Conservation (phyloP, 495 filamentous ascomycete genomes). For the Podospora fimiseda region DNA sequence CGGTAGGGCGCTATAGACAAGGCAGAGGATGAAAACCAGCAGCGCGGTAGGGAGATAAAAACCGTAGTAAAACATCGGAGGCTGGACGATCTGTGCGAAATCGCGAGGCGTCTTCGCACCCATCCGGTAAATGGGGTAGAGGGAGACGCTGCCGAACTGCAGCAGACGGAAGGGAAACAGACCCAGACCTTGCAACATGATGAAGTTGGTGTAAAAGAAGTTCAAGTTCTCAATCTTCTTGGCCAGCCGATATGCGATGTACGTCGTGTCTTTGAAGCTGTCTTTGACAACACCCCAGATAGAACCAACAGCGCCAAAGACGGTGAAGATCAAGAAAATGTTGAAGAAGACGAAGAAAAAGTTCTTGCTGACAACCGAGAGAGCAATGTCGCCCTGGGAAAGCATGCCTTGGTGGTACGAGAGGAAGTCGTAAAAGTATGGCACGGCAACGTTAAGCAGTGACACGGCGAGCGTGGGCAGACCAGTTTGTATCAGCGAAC, state of each 20-base stretch:
- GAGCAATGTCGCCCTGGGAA: constrained; percentile 88
- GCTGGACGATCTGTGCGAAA: constrained; percentile 74
- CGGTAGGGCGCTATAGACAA: constrained; percentile 87
- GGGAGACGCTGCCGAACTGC: constrained; percentile 75
- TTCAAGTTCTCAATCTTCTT: constrained; percentile 63
- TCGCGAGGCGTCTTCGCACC: constrained; percentile 87
- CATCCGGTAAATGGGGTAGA: constrained; percentile 76
- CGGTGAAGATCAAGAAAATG: constrained; percentile 89
- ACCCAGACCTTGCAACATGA: constrained; percentile 87
- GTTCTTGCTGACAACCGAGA: constrained; percentile 94
- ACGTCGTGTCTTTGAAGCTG: constrained; percentile 67
- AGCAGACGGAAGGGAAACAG: constrained; percentile 89
- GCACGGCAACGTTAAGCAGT: constrained; percentile 79
- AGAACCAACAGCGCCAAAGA: constrained; percentile 73
- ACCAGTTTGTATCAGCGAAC: constrained; percentile 77
- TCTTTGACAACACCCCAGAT: constrained; percentile 67
- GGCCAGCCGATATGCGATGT: constrained; percentile 70
- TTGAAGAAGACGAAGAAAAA: constrained; percentile 99
- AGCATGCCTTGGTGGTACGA: constrained; percentile 89
- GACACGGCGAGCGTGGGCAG: constrained; percentile 80
- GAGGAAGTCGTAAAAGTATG: constrained; percentile 91
- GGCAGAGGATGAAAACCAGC: constrained; percentile 85
- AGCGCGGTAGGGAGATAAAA: constrained; percentile 91
- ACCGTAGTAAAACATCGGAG: constrained; percentile 88
- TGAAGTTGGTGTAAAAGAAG: constrained; percentile 88